Evolutionary conservation across 2,329 filamentous ascomycete species (phyloP).

Genomic region (Rosellinia necatrix): DNA sequence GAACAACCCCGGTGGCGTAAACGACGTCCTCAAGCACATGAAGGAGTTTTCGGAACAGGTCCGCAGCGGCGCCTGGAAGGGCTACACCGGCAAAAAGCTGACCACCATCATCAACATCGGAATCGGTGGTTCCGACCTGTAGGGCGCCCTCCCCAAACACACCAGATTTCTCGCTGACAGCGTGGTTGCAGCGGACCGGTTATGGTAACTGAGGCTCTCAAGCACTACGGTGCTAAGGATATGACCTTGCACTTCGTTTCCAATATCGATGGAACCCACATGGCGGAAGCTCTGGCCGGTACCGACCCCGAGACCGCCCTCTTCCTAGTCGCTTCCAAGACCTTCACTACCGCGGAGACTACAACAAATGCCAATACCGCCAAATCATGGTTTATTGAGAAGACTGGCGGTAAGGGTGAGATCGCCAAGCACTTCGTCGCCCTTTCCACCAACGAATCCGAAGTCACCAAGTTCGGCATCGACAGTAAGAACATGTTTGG

Average conservation of each 20-base stretch:
- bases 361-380: constrained; percentile 96
- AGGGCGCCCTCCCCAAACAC: constrained; percentile 48
- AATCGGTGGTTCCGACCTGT: constrained; percentile 98
- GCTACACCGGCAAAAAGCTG: constrained; percentile 95
- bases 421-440: constrained; percentile 99
- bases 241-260: constrained; percentile 97
- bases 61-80: constrained; percentile 94
- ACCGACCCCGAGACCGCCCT: constrained; percentile 98
- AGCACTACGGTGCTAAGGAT: constrained; percentile 85
- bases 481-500: constrained; percentile 99
- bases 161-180: background rate
- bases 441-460: constrained; percentile 90
- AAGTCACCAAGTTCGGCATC: constrained; percentile 98
- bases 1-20: constrained; percentile 84
- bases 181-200: constrained; percentile 76
- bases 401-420: constrained; percentile 74
- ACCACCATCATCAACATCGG: constrained; percentile 96
- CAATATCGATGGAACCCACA: constrained; percentile 99
- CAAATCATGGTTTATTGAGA: constrained; percentile 94
- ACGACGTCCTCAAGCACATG: constrained; percentile 92
- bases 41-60: constrained; percentile 97
- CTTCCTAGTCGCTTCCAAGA: constrained; percentile 98
- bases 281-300: constrained; percentile 85
- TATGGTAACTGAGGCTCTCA: constrained; percentile 98
- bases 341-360: constrained; percentile 98